Evolutionary conservation across 441 rosid species (phyloP), one percentile per base, ranked within the genome.

Genomic region (Mallotus japonicus): DNA sequence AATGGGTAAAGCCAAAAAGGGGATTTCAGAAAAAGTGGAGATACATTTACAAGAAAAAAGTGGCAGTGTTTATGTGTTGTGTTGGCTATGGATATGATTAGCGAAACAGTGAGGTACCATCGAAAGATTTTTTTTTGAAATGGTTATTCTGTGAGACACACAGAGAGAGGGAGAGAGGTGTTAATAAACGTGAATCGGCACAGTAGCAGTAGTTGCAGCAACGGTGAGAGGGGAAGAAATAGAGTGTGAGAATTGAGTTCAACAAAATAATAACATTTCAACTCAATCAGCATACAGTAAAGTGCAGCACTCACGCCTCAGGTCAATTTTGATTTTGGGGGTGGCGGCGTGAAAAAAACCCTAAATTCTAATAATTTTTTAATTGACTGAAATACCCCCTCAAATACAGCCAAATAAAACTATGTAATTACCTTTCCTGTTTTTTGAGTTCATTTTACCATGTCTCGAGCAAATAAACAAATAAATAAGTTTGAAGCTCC

Each of bases 341-440:
- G 51, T 57, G 57, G 80, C 74, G 73, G 76, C 76, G 69, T 46
- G 55, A 28, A 71, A 77, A 62, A 76, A 77, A 77, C 80, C 80
- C 80, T 77, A 77, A 54, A 69, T 73, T 77, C 47, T 40, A 17
- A 22, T 46, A 14, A 6, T 4, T 56, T 58, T 40, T 67, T 17
- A 47, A 54, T 73, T 73, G 73, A 55, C 74, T 15, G 20, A 57
- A 56, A 24, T 68, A 19, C 77, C 77, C 80, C 49, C 15, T 5
- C 19, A 0, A 0, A 37, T 37, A 37, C 6, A 37, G 40, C 6
- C 6, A 6, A 0, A 4, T 37, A 37, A 37, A 37, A 37, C 5
- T 37, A 1, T 28, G 2, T 28, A 28, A 28, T 37, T 37, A 37
- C 40, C 40, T 37, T 37, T 4, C 40, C 40, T 4, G 6, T 37